A percentile compares a stretch with the other conserved stretches of the same genome.
Conservation (phyloP, 2,329 filamentous ascomycete species). For the Rutstroemia sp. region DNA sequence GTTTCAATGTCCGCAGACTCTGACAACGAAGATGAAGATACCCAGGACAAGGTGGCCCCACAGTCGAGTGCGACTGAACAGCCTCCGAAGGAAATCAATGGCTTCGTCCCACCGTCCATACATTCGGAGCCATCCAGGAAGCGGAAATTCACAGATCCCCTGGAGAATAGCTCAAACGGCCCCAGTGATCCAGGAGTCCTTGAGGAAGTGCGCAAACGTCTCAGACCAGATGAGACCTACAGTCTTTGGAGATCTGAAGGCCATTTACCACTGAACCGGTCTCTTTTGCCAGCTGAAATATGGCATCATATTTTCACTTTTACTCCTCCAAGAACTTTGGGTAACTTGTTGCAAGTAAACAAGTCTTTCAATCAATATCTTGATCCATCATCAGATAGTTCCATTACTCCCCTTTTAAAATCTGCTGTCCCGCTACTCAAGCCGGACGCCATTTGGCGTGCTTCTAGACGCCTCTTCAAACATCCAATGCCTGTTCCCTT, state of each 20-base stretch:
- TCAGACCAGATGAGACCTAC: constrained; percentile 20
- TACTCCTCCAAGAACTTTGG: constrained; percentile 55
- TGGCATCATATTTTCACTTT: constrained; percentile 67
- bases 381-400: constrained; percentile 37
- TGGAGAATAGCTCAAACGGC: constrained; percentile 12
- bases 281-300: constrained; percentile 49
- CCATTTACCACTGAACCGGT: constrained; percentile 19
- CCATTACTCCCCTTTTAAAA: constrained; percentile 31
- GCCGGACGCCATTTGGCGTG: constrained; percentile 63
- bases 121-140: constrained; percentile 19
- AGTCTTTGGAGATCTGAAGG: constrained; percentile 16
- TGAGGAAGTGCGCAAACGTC: constrained; percentile 22
- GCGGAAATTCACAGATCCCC: constrained; percentile 19
- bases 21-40: constrained; percentile 25
- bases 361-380: constrained; percentile 57
- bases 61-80: constrained; percentile 7
- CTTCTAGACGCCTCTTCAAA: constrained; percentile 57
- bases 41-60: constrained; percentile 1
- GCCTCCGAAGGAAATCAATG: constrained; percentile 2
- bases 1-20: constrained; percentile 32
- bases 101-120: not conserved
- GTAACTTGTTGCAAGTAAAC: constrained; percentile 59
- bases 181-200: constrained; percentile 9
- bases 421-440: constrained; percentile 34
- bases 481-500: constrained; percentile 64